Conservation (phyloP, 2,329 filamentous ascomycete genomes). For the Albifimbria verrucaria region DNA sequence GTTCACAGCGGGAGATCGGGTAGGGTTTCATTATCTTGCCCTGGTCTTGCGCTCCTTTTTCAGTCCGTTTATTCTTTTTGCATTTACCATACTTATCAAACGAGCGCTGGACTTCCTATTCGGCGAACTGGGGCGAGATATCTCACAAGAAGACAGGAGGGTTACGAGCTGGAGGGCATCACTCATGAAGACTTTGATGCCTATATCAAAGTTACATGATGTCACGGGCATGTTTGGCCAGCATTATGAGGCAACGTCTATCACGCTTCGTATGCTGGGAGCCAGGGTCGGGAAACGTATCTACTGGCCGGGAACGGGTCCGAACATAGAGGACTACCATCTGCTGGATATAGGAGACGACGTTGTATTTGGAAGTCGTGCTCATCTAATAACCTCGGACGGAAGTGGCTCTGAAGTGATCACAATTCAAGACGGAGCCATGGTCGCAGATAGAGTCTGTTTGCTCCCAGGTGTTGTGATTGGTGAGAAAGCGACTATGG, state of each 20-base stretch:
- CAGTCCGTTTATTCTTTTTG: conserved; percentile 42
- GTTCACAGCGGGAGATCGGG: conserved; percentile 43
- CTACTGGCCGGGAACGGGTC: conserved; percentile 57
- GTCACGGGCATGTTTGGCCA: conserved; percentile 49
- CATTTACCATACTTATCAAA: conserved; percentile 38
- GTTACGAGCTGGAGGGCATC: conserved; percentile 41
- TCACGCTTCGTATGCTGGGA: conserved; percentile 47
- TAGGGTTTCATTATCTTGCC: conserved; percentile 49
- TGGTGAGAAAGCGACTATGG: conserved; percentile 46
- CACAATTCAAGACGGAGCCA: conserved; percentile 44
- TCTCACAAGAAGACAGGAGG: conserved; percentile 25
- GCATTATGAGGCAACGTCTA: conserved; percentile 53
- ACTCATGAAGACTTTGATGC: conserved; percentile 42
- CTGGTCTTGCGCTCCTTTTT: conserved; percentile 35
- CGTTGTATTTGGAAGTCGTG: conserved; percentile 57
- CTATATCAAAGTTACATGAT: conserved; percentile 40
- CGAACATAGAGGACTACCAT: conserved; percentile 50
- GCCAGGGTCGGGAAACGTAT: conserved; percentile 49
- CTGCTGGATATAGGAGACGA: conserved; percentile 53
- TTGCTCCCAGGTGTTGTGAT: conserved; percentile 49
- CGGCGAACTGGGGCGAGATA: conserved; percentile 31
- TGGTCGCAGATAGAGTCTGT: conserved; percentile 55
- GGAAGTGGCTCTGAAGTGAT: conserved; percentile 44
- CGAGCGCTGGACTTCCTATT: conserved; percentile 35
- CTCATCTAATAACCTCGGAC: conserved; percentile 52